phyloP scores from a whole-genome alignment of 257 asterid genomes.

The Fraxinus americana region DNA sequence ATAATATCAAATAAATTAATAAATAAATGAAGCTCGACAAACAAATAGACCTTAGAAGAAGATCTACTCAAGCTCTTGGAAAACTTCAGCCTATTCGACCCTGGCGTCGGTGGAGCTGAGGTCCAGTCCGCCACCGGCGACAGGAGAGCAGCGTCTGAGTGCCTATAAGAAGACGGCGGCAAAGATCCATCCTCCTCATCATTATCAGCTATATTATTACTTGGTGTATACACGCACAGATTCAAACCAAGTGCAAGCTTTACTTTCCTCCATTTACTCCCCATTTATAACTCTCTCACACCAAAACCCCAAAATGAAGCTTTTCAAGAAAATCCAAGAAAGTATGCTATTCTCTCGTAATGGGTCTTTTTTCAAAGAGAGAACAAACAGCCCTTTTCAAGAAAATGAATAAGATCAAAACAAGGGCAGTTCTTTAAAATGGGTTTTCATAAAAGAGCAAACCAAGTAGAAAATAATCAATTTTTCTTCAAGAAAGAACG shows the following conservation, averaged over 20 bases:
- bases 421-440: slow-evolving; percentile 19
- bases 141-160: slow-evolving; percentile 63
- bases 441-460: slow-evolving; percentile 23
- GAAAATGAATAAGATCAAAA: slow-evolving; percentile 20
- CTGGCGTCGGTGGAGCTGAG: slow-evolving; percentile 60
- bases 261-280: slow-evolving; percentile 86
- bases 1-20: neutral
- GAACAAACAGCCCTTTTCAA: slow-evolving; percentile 27
- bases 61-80: slow-evolving; percentile 88
- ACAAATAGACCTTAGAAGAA: slow-evolving; percentile 69
- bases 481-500: slow-evolving; percentile 34
- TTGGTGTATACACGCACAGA: slow-evolving; percentile 64
- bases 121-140: slow-evolving; percentile 67
- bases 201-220: slow-evolving; percentile 42
- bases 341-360: neutral
- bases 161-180: slow-evolving; percentile 53
- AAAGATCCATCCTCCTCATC: slow-evolving; percentile 37
- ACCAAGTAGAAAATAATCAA: neutral
- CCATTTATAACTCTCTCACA: slow-evolving; percentile 49
- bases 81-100: slow-evolving; percentile 52
- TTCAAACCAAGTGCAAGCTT: slow-evolving; percentile 85
- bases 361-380: neutral
- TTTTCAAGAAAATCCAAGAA: slow-evolving; percentile 16
- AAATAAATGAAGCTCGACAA: slow-evolving; percentile 13
- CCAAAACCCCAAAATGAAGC: slow-evolving; percentile 7